phyloP scores from a whole-genome alignment of 2,329 filamentous ascomycete species.

The Aspergillus sp. region DNA sequence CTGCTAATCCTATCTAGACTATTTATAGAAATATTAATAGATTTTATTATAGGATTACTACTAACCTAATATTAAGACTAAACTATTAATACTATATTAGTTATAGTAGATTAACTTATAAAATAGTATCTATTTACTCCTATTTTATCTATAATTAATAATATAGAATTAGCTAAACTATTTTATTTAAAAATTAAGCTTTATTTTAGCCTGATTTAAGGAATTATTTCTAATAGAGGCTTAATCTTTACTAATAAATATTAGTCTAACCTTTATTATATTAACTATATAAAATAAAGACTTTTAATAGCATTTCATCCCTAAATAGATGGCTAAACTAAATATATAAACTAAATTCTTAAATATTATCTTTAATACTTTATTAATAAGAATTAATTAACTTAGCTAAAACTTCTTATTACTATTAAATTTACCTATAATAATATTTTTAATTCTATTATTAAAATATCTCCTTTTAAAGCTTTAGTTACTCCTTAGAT shows the following conservation, averaged over 20 bases:
- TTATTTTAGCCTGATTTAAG: neutral
- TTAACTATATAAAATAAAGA: neutral
- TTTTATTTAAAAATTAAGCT: neutral
- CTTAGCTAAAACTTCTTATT: neutral
- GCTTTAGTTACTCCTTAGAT: neutral
- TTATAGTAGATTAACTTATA: neutral
- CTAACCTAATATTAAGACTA: no score
- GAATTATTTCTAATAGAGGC: neutral
- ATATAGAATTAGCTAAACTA: neutral
- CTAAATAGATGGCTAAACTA: neutral
- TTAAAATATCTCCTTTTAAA: neutral
- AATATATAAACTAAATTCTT: neutral
- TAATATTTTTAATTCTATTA: neutral
- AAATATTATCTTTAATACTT: neutral
- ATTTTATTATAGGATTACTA: no score
- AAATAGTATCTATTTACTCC: neutral
- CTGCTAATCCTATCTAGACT: no score
- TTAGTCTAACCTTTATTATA: neutral
- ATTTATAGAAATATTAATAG: no score
- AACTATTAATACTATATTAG: neutral
- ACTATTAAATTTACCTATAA: neutral
- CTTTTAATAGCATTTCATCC: neutral
- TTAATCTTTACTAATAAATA: neutral
- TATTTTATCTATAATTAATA: neutral
- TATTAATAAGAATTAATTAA: neutral